Evolutionary conservation across 2,329 filamentous ascomycete genomes (phyloP).

Genomic region (Metarhizium guizhouense): DNA sequence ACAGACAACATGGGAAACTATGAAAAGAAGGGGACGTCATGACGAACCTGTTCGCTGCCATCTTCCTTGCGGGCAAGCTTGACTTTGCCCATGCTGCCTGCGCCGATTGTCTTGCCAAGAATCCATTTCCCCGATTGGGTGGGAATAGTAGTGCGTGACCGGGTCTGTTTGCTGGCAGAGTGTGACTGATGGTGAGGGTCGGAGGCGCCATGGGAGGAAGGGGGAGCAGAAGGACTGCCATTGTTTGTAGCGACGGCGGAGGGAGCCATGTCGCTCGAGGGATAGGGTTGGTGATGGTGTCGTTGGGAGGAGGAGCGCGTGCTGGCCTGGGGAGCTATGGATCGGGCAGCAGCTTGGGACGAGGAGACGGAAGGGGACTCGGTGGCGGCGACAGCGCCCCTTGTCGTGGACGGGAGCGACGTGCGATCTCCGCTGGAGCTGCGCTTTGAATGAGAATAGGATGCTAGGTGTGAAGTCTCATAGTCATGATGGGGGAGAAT

Average conservation of each 20-base stretch:
- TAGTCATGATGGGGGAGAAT: conserved; percentile 55
- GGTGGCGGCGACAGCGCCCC: conserved; percentile 39
- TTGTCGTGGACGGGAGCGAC: conserved; percentile 21
- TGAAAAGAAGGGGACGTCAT: background rate
- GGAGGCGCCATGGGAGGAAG: conserved; percentile 31
- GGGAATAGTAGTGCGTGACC: conserved; percentile 72
- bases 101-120: conserved; percentile 91
- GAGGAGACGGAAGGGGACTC: conserved; percentile 21
- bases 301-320: conserved; percentile 33
- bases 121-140: conserved; percentile 90
- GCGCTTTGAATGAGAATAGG: conserved; percentile 46
- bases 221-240: conserved; percentile 41
- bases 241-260: conserved; percentile 41
- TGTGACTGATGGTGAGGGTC: conserved; percentile 26
- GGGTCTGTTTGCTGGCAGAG: conserved; percentile 40
- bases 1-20: background rate
- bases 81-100: conserved; percentile 98
- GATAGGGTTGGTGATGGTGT: conserved; percentile 20
- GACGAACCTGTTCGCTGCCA: conserved; percentile 75
- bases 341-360: conserved; percentile 10
- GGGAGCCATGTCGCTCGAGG: conserved; percentile 38
- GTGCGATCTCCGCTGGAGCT: conserved; percentile 54
- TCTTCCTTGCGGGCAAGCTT: conserved; percentile 89
- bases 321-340: conserved; percentile 39
- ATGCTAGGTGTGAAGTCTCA: conserved; percentile 60